Conservation (phyloP, 495 filamentous ascomycete genomes). For the Chaetomium cochliodes region DNA sequence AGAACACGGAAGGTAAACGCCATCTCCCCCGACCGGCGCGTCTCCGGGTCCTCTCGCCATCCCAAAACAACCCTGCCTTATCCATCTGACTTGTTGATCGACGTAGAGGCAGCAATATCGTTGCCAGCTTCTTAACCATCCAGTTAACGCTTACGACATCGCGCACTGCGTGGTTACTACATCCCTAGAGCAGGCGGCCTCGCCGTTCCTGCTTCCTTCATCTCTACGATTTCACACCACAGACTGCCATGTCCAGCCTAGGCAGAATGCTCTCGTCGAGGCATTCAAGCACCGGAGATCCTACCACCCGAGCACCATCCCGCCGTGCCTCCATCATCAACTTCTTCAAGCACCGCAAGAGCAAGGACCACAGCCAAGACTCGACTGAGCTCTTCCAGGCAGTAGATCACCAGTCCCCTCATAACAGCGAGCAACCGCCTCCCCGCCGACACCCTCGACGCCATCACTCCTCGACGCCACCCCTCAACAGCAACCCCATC, state of each 20-base stretch:
- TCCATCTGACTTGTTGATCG: background rate
- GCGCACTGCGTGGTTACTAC: constrained; percentile 1
- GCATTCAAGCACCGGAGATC: background rate
- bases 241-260: background rate
- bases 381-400: background rate
- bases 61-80: background rate
- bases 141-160: constrained; percentile 9
- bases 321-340: background rate
- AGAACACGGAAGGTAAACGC: background rate
- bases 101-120: background rate
- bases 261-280: background rate
- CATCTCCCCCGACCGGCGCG: background rate
- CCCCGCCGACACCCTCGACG: background rate
- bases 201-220: background rate
- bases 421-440: background rate
- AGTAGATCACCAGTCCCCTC: background rate
- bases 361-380: background rate
- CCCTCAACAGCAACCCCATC: constrained; percentile 1
- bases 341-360: background rate
- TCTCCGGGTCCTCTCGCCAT: background rate
- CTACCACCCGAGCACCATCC: background rate
- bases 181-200: background rate
- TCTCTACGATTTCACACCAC: background rate
- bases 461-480: background rate
- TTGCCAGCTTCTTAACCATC: constrained; percentile 6